Base-by-base conservation (phyloP, 768 basidiomycete genomes). In the Phanerochaete sordida region DNA sequence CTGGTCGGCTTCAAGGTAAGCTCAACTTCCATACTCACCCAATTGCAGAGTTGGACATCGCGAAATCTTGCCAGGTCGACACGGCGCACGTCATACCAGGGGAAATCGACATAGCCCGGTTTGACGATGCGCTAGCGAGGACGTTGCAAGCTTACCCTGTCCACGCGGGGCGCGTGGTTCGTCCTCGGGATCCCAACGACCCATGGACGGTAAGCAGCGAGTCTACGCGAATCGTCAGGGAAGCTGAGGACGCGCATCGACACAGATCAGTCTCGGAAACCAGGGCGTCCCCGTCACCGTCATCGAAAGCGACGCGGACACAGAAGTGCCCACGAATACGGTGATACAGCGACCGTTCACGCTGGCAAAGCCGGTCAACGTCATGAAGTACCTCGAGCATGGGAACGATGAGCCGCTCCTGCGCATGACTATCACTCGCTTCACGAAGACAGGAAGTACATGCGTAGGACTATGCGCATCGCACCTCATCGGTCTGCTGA, bases 41-140 rank as follows among this genome's bases (percentile, higher is more conserved):
- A n/a, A n/a, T n/a, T n/a, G n/a, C n/a, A n/a, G n/a, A n/a, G n/a
- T n/a, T n/a, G n/a, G n/a, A n/a, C n/a, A n/a, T n/a, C n/a, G n/a
- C 43, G 27, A 9, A 43, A 43, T 16, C 11, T 43, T 35, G 15
- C 54, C 7, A 64, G 63, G 59, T 64, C 33, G 60, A 61, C 39
- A 64, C 60, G 13, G 63, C 60, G 4, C 59, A 64, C 35, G 27
- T 64, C 27, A 30, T 64, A 2, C 63, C 63, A 15, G 60, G 56
- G 1, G 49, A 31, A 7, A 46, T 64, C n/a, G 60, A 64, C 47
- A 44, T 61, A 15, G 44, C 19, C 1, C 49, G 50, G 12, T 61
- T 64, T 33, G 43, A 58, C 37, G 44, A 61, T 19, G 63, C 63
- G 26, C 59, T 64, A 5, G 55, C 59, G 8, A 24, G 45, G 13